A percentile compares a stretch with the other conserved stretches of the same genome.
Evolutionary conservation across 805 yeast species (phyloP).

Genomic region (Helenozyma rhizophorensis): DNA sequence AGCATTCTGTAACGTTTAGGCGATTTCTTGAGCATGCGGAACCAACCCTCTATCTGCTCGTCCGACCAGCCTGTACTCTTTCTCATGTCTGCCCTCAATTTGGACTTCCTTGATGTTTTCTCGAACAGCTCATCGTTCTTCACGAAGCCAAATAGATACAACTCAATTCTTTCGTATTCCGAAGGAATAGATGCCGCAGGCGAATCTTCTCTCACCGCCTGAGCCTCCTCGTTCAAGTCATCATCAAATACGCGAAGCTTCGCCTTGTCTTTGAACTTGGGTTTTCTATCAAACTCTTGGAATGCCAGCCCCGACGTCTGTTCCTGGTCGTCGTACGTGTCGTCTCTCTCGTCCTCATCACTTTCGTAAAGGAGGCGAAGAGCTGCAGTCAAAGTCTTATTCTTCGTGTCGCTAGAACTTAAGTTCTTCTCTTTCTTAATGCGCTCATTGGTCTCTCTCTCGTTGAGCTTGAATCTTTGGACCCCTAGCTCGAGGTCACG

Average conservation of each 20-base stretch:
- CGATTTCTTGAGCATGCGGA: slow-evolving; percentile 62
- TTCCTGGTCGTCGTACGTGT: slow-evolving; percentile 60
- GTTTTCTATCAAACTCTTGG: slow-evolving; percentile 4
- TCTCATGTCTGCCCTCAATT: slow-evolving; percentile 48
- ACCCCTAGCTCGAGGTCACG: slow-evolving; percentile 12
- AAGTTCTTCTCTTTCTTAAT: slow-evolving; percentile 6
- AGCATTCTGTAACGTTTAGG: slow-evolving; percentile 58
- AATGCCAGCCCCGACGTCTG: slow-evolving; percentile 27
- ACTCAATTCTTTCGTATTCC: slow-evolving; percentile 44
- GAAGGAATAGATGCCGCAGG: slow-evolving; percentile 14
- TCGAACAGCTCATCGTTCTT: slow-evolving; percentile 40
- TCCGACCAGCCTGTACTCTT: slow-evolving; percentile 66
- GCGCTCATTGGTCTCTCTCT: slow-evolving; percentile 18
- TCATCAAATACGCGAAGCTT: slow-evolving; percentile 30
- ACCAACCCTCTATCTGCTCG: slow-evolving; percentile 95
- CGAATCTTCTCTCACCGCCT: slow-evolving; percentile 10
- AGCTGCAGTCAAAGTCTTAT: slow-evolving; percentile 57
- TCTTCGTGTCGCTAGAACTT: slow-evolving; percentile 38
- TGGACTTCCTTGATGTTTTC: slow-evolving; percentile 46
- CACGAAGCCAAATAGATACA: slow-evolving; percentile 51
- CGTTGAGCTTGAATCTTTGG: slow-evolving; percentile 16
- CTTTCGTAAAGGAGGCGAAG: slow-evolving; percentile 60
- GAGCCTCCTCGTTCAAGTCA: slow-evolving; percentile 9
- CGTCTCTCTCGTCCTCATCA: slow-evolving; percentile 86
- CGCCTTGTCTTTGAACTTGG: slow-evolving; percentile 10